phyloP scores from a whole-genome alignment of 2,329 filamentous ascomycete genomes.

The Dactylellina cionopaga region DNA sequence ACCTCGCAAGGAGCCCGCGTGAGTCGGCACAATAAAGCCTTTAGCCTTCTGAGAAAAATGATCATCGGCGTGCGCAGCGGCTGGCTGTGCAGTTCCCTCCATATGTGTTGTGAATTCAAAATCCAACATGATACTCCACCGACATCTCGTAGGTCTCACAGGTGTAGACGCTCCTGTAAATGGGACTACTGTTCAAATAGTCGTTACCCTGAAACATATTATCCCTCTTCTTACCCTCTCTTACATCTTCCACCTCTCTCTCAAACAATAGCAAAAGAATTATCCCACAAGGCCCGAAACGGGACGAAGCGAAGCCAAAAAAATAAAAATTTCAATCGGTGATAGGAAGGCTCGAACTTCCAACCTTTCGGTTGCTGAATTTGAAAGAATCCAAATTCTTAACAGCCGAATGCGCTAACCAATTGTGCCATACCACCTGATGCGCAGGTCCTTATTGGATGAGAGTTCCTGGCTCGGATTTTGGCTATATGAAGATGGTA shows the following conservation, averaged over 20 bases:
- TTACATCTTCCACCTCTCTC: neutral
- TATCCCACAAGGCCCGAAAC: neutral
- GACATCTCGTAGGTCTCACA: too few species aligned
- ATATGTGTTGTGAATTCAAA: too few species aligned
- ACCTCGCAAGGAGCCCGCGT: too few species aligned
- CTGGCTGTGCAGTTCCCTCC: too few species aligned
- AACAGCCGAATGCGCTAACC: slow-evolving; percentile 53
- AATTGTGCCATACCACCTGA: slow-evolving; percentile 50
- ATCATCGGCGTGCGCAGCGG: too few species aligned
- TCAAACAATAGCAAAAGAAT: neutral
- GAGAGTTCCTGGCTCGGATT: neutral
- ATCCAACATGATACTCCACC: too few species aligned
- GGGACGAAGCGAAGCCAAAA: neutral
- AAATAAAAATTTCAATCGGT: slow-evolving; percentile 32
- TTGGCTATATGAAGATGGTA: slow-evolving; percentile 6
- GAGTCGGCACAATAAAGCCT: too few species aligned
- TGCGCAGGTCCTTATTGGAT: slow-evolving; percentile 23
- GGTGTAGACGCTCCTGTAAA: too few species aligned
- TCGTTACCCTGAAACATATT: neutral
- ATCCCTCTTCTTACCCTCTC: neutral
- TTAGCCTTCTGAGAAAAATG: too few species aligned
- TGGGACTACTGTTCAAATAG: neutral
- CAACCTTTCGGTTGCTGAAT: slow-evolving; percentile 43
- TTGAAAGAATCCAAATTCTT: neutral
- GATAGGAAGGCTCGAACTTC: slow-evolving; percentile 52